A percentile compares a stretch with the other conserved stretches of the same genome.
Conservation (phyloP, 2,329 filamentous ascomycete genomes). For the Metarhizium humberi region DNA sequence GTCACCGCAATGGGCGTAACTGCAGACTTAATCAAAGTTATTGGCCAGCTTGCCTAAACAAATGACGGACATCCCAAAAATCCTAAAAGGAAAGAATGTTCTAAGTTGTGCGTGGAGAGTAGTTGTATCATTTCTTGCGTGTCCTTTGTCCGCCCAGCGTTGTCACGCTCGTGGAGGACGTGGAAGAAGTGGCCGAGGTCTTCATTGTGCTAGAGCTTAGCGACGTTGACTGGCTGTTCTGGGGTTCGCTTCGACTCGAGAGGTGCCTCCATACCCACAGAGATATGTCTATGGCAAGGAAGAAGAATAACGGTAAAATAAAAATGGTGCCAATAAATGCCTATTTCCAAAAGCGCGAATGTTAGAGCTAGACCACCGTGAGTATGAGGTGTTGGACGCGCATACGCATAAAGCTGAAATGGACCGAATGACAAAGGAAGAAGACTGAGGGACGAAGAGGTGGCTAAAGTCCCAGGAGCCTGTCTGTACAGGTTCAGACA, state of each 20-base stretch:
- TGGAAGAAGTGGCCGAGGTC: background rate
- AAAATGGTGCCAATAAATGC: conserved; percentile 35
- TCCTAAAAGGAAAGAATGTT: background rate
- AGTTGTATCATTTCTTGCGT: conserved; percentile 3
- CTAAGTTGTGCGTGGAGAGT: background rate
- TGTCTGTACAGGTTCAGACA: conserved; percentile 16
- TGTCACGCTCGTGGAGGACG: background rate
- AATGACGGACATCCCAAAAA: conserved; percentile 9
- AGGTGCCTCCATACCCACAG: conserved; percentile 43
- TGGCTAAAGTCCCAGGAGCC: conserved; percentile 16
- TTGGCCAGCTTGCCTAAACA: conserved; percentile 54
- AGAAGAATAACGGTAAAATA: conserved; percentile 34
- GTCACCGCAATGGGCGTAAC: conserved; percentile 98
- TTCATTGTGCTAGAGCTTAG: background rate
- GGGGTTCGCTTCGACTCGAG: conserved; percentile 11
- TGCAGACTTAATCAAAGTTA: conserved; percentile 82
- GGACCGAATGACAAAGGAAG: conserved; percentile 21
- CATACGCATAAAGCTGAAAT: conserved; percentile 31
- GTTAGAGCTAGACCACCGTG: conserved; percentile 4
- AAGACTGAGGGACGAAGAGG: conserved; percentile 18
- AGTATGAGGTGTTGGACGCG: conserved; percentile 1
- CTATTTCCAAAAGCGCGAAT: conserved; percentile 17
- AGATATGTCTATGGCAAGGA: conserved; percentile 40
- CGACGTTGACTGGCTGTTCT: background rate
- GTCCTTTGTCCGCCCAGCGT: conserved; percentile 3